phyloP scores from a whole-genome alignment of 2,329 filamentous ascomycete genomes.

The Neopestalotiopsis rosae region DNA sequence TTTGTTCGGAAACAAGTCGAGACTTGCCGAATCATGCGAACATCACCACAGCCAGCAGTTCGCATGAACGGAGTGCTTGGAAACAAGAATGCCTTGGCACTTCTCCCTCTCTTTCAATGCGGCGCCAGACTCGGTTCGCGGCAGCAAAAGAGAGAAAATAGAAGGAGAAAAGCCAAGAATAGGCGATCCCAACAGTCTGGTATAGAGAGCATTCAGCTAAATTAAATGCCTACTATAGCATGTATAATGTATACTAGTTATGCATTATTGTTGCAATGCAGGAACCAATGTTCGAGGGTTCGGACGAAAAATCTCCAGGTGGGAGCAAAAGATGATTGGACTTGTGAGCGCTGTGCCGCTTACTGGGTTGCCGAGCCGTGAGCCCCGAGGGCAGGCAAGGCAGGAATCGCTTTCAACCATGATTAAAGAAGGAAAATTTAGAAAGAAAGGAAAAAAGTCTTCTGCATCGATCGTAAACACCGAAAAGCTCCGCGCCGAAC shows the following conservation, averaged over 20 bases:
- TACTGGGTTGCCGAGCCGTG: neutral
- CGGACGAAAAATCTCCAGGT: conserved; percentile 11
- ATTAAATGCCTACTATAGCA: neutral
- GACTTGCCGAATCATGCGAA: neutral
- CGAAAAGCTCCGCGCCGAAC: no score
- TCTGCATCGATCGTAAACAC: no score
- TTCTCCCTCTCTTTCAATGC: neutral
- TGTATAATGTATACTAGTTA: neutral
- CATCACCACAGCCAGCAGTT: neutral
- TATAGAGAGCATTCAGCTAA: neutral
- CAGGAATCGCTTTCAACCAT: no score
- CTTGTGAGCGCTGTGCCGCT: neutral
- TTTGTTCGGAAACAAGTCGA: neutral
- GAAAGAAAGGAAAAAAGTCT: no score
- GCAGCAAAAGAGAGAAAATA: neutral
- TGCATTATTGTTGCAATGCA: neutral
- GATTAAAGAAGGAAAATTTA: no score
- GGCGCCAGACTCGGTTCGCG: neutral
- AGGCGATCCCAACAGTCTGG: neutral
- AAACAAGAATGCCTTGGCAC: no score
- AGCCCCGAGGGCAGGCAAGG: no score
- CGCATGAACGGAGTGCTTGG: neutral
- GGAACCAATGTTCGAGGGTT: conserved; percentile 2
- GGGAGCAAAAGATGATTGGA: neutral
- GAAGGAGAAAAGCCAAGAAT: neutral